Evolutionary conservation across 2,329 filamentous ascomycete species (phyloP).

Genomic region (Cyphellophora attinorum): DNA sequence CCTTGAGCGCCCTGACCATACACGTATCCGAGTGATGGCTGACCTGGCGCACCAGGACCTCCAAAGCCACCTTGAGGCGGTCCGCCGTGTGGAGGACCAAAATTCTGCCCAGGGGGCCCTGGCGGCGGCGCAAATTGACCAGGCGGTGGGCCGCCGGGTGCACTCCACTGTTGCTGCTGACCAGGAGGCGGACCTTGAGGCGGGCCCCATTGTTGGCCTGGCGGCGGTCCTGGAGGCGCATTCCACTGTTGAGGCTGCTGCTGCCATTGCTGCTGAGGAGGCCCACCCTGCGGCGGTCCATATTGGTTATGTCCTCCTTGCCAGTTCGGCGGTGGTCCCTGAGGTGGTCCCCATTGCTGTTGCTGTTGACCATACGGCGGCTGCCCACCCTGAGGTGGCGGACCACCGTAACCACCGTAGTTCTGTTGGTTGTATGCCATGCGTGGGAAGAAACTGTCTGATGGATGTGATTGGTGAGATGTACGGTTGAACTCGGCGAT

Average conservation of each 20-base stretch:
- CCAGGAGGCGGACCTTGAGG: slow-evolving; percentile 21
- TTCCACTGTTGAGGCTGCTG: slow-evolving; percentile 7
- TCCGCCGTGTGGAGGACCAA: slow-evolving; percentile 13
- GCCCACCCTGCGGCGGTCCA: slow-evolving; percentile 4
- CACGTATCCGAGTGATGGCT: slow-evolving; percentile 65
- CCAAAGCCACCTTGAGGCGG: slow-evolving; percentile 28
- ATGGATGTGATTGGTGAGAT: no score
- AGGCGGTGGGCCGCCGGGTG: slow-evolving; percentile 20
- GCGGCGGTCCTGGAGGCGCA: slow-evolving; percentile 4
- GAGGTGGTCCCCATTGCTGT: slow-evolving; percentile 5
- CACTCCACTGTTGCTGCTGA: no score
- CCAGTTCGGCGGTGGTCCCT: slow-evolving; percentile 1
- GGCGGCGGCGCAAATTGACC: slow-evolving; percentile 18
- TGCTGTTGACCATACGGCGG: not conserved
- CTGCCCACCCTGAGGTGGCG: slow-evolving; percentile 6
- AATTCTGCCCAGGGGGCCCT: slow-evolving; percentile 18
- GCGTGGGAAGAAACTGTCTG: no score
- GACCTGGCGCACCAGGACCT: slow-evolving; percentile 41
- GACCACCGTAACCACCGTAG: slow-evolving; percentile 12
- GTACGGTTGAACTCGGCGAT: no score
- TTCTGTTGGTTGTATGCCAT: no score
- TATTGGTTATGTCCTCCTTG: not conserved
- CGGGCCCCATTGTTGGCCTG: slow-evolving; percentile 17
- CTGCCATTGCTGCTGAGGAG: slow-evolving; percentile 4
- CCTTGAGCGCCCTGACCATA: slow-evolving; percentile 51